Base-by-base conservation (phyloP, 179 eudicot species). In the Carnegiea gigantea region DNA sequence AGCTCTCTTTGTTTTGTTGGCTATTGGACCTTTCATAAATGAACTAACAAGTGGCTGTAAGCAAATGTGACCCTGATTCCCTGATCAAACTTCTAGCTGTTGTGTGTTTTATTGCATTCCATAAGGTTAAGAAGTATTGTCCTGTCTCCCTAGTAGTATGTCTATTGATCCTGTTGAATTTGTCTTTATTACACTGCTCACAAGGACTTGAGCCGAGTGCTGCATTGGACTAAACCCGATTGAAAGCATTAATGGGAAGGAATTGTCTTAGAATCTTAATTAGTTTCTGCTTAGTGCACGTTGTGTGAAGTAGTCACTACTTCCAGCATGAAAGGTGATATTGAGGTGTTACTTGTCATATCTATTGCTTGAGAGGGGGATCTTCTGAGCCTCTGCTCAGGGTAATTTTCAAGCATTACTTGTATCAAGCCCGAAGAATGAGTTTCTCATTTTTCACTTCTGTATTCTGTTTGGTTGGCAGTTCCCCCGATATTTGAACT, bases 401-500 rank as follows among this genome's bases (percentile, higher is more conserved):
- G 26, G 59, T 76, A 81, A 43, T 81, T 76, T 70, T 28, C 70
- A 70, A 65, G 65, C 40, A 43, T 76, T 46, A 76, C 44, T 13
- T 76, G 12, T 2, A 15, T 59, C 18, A 33, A 40, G 79, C 54
- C 53, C 26, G 18, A 26, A 54, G 70, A 36, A 72, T 44, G 14
- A n/a, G 53, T 54, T 40, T n/a, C 40, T 64, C 36, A 48, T 28
- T 46, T 20, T 57, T 80, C 21, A 44, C 43, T 57, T 18, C 18
- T 59, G 10, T 81, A 40, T 33, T 36, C 59, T 57, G 17, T 44
- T 67, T 78, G 33, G 38, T 36, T 65, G 88, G 85, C 95, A 95
- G 99, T 95, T 95, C 81, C 99, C 99, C 40, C 87, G 97, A 70
- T 95, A 95, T 89, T 77, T 95, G 94, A 91, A 98, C 94, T 95